phyloP scores from a whole-genome alignment of 2,329 filamentous ascomycete species.

The Acarospora socialis region DNA sequence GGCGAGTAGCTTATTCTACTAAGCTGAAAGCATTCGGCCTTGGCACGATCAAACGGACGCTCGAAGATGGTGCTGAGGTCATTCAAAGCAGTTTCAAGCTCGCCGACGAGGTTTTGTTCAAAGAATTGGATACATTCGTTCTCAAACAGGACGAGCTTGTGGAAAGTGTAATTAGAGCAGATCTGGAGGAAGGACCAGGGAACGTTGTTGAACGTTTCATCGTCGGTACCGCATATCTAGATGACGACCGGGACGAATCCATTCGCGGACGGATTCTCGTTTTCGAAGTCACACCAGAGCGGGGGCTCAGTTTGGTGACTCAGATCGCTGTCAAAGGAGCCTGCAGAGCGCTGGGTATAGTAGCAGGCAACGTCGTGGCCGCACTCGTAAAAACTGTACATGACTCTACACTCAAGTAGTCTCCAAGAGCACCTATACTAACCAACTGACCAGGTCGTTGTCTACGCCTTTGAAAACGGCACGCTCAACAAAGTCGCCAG shows the following conservation, averaged over 20 bases:
- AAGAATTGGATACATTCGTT: conserved; percentile 56
- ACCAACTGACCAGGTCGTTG: conserved; percentile 38
- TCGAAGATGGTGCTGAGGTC: conserved; percentile 57
- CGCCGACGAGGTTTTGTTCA: conserved; percentile 81
- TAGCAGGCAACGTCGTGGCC: conserved; percentile 66
- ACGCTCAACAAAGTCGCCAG: conserved; percentile 49
- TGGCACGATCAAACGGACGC: conserved; percentile 64
- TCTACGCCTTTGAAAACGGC: conserved; percentile 36
- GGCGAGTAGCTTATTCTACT: conserved; percentile 73
- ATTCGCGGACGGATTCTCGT: conserved; percentile 69
- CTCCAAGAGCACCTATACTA: conserved; percentile 1
- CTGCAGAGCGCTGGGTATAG: conserved; percentile 62
- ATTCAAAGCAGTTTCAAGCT: conserved; percentile 72
- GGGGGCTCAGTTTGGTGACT: conserved; percentile 57
- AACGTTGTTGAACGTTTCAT: conserved; percentile 62
- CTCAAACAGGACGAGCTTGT: conserved; percentile 60
- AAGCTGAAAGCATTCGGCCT: conserved; percentile 69
- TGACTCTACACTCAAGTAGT: conserved; percentile 6
- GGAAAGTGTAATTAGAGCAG: conserved; percentile 67
- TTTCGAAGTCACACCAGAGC: conserved; percentile 64
- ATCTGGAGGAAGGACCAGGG: conserved; percentile 46
- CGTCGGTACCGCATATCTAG: conserved; percentile 72
- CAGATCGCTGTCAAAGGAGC: conserved; percentile 60
- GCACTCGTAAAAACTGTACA: conserved; percentile 76
- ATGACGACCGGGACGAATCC: conserved; percentile 42